Conservation (phyloP, 2,329 filamentous ascomycete genomes). For the Penicillium sp. region DNA sequence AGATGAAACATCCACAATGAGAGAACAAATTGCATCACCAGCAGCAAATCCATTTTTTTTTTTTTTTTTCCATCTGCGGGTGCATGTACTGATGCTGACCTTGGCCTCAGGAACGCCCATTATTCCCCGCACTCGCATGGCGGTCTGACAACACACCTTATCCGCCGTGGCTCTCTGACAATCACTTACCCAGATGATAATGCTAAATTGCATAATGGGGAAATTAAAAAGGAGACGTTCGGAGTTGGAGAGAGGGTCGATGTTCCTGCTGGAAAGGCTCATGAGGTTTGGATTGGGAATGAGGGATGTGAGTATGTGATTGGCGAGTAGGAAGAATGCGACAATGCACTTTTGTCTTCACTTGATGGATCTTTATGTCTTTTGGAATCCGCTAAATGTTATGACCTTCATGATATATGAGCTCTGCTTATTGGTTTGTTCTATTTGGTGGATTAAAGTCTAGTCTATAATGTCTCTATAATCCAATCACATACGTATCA, state of each 20-base stretch:
- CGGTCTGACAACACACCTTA: conserved; percentile 58
- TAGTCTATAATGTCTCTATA: background rate
- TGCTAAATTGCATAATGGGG: conserved; percentile 20
- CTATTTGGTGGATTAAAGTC: background rate
- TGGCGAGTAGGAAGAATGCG: conserved; percentile 44
- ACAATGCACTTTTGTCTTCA: background rate
- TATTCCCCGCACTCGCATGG: conserved; percentile 59
- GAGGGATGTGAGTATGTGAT: conserved; percentile 62
- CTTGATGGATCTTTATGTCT: background rate
- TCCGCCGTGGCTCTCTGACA: conserved; percentile 56
- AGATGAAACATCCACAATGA: background rate
- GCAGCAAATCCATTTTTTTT: background rate
- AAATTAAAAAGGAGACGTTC: conserved; percentile 52
- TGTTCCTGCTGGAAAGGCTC: conserved; percentile 54
- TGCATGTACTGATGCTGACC: background rate
- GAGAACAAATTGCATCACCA: background rate
- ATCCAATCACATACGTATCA: background rate
- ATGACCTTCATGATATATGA: background rate
- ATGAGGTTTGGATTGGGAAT: conserved; percentile 61
- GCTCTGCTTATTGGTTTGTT: background rate
- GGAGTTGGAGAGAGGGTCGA: conserved; percentile 55
- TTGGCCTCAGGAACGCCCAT: conserved; percentile 51
- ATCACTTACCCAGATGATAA: conserved; percentile 57
- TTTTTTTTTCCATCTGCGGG: background rate
- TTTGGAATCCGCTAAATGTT: background rate